Evolutionary conservation across 1,139 yeast genomes (phyloP).

Genomic region (Saccharomycopsis hybrid): DNA sequence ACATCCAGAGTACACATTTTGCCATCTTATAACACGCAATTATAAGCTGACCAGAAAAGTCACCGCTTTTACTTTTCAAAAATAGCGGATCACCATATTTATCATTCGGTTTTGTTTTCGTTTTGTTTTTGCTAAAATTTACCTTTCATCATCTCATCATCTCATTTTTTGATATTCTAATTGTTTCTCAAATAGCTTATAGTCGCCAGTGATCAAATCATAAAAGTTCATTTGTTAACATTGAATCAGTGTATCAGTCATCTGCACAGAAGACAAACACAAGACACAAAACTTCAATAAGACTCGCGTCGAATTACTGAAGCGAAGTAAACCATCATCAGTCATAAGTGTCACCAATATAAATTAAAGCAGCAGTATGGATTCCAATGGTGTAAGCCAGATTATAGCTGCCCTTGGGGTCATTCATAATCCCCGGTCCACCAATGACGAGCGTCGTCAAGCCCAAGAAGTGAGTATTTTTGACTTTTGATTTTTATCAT

Average conservation of each 20-base stretch:
- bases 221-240: too few species aligned
- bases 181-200: too few species aligned
- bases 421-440: slow-evolving; percentile 67
- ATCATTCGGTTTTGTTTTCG: too few species aligned
- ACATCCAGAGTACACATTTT: too few species aligned
- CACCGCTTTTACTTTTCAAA: too few species aligned
- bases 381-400: slow-evolving; percentile 57
- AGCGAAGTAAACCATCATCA: neutral
- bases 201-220: too few species aligned
- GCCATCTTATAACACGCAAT: too few species aligned
- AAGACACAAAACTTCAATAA: neutral
- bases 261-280: neutral
- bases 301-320: neutral
- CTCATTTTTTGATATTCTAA: too few species aligned
- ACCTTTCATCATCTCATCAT: too few species aligned
- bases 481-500: neutral
- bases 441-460: slow-evolving; percentile 55
- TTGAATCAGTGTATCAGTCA: neutral
- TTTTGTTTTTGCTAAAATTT: too few species aligned
- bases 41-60: too few species aligned
- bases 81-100: too few species aligned
- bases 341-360: neutral
- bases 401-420: slow-evolving; percentile 72
- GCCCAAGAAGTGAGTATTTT: slow-evolving; percentile 39
- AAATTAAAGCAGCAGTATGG: slow-evolving; percentile 36